phyloP scores from a whole-genome alignment of 129 eudicot species.

The Flaveria ramosissima region DNA sequence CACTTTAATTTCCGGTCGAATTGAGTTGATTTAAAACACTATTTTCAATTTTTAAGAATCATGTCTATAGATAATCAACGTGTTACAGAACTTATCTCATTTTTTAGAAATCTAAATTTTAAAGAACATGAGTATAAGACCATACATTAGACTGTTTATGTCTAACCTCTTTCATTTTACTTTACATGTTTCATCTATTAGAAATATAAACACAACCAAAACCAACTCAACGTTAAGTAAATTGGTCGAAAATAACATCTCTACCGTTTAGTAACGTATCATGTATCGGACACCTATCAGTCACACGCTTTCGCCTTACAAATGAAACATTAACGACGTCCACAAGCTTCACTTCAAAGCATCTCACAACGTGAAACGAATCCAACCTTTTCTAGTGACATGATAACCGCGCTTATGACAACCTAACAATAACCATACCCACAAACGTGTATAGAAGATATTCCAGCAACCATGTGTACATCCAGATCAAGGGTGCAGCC shows the following conservation, averaged over 20 bases:
- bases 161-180: not conserved
- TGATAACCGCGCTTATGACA: slow-evolving; percentile 28
- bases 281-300: not conserved
- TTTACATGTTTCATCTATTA: not conserved
- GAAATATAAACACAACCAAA: not conserved
- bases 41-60: not conserved
- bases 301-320: not conserved
- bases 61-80: not conserved
- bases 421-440: slow-evolving; percentile 14
- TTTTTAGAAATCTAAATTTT: not conserved
- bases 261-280: not conserved
- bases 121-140: not conserved
- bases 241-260: not conserved
- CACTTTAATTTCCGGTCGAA: not conserved
- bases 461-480: slow-evolving; percentile 24
- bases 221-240: not conserved
- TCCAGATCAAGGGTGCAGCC: slow-evolving; percentile 27
- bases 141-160: not conserved
- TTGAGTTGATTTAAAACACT: not conserved
- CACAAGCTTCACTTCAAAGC: not conserved
- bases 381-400: slow-evolving; percentile 3
- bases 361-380: slow-evolving; percentile 9
- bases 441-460: slow-evolving; percentile 11
- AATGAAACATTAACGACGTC: not conserved
- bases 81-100: not conserved